These are phyloP conservation scores for Fragaria vesca DNA, from an alignment of 306 rosid species.

Conservation along the genomic window DNA sequence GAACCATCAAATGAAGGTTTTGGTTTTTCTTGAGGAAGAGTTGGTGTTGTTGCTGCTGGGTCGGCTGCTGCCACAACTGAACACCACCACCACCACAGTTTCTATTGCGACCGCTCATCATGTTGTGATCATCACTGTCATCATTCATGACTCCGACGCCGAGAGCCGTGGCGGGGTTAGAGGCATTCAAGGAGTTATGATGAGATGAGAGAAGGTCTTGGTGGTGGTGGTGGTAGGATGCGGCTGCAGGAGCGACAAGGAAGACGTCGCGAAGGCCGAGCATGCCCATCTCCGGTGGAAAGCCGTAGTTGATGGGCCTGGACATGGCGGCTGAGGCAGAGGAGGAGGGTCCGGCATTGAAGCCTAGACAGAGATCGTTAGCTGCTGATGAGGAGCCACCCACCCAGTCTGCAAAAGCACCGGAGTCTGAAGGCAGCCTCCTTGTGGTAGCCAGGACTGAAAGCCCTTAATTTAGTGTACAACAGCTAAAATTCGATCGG, in stretches of 20 bases:
- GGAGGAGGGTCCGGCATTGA: conserved; percentile 75
- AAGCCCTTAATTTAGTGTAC: conserved; percentile 8
- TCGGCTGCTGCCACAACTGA: conserved; percentile 75
- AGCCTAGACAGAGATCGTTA: conserved; percentile 80
- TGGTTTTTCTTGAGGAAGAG: conserved; percentile 52
- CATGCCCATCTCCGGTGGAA: conserved; percentile 70
- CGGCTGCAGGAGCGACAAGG: conserved; percentile 61
- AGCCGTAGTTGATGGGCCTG: conserved; percentile 52
- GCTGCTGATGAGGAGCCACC: conserved; percentile 44
- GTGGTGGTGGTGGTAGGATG: conserved; percentile 42
- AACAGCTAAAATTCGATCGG: not conserved
- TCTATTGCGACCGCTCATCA: conserved; percentile 10
- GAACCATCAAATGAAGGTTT: not conserved
- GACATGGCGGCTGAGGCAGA: conserved; percentile 30
- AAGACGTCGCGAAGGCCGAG: conserved; percentile 68
- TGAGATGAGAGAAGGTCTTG: conserved; percentile 26
- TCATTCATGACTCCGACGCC: conserved; percentile 59
- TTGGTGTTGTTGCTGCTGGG: conserved; percentile 17
- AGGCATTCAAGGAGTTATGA: conserved; percentile 32
- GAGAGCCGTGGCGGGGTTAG: conserved; percentile 76
- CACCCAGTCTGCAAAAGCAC: conserved; percentile 94
- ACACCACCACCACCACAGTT: conserved; percentile 34
- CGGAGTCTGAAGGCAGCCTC: conserved; percentile 87
- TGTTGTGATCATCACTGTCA: not conserved
- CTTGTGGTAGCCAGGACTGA: conserved; percentile 99